Evolutionary conservation across 768 basidiomycete genomes (phyloP).

Genomic region (Pulveroboletus sp.): DNA sequence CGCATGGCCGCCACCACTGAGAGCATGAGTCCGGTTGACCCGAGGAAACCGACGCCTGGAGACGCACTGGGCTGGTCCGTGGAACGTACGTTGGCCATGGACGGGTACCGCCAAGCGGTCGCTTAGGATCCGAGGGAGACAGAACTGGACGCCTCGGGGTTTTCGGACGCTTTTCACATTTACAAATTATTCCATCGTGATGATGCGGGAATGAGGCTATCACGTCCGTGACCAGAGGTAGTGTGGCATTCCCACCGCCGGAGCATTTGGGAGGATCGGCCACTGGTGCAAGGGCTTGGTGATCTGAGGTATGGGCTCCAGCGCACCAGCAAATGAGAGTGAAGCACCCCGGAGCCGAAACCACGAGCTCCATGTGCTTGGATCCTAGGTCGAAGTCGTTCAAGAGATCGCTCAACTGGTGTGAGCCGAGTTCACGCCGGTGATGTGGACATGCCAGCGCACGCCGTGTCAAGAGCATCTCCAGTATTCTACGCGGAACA

Average conservation of each 20-base stretch:
- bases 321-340: not conserved
- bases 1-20: too few relatives aligned
- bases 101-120: too few relatives aligned
- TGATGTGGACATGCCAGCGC: not conserved
- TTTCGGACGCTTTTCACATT: not conserved
- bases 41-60: not conserved
- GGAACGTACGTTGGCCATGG: constrained; percentile 4
- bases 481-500: too few relatives aligned
- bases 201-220: too few relatives aligned
- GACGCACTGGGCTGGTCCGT: not conserved
- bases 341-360: not conserved
- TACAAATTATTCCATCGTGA: not conserved
- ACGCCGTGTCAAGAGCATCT: not conserved
- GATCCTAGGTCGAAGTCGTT: too few relatives aligned
- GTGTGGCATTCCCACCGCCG: not conserved
- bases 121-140: not conserved
- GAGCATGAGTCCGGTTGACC: not conserved
- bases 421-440: not conserved
- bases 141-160: not conserved
- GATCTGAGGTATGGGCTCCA: not conserved
- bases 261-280: not conserved
- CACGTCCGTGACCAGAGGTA: too few relatives aligned
- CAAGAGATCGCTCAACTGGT: not conserved
- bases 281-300: not conserved
- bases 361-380: too few relatives aligned